Evolutionary conservation across 2,329 filamentous ascomycete genomes (phyloP).

Genomic region (Beauveria caledonica): DNA sequence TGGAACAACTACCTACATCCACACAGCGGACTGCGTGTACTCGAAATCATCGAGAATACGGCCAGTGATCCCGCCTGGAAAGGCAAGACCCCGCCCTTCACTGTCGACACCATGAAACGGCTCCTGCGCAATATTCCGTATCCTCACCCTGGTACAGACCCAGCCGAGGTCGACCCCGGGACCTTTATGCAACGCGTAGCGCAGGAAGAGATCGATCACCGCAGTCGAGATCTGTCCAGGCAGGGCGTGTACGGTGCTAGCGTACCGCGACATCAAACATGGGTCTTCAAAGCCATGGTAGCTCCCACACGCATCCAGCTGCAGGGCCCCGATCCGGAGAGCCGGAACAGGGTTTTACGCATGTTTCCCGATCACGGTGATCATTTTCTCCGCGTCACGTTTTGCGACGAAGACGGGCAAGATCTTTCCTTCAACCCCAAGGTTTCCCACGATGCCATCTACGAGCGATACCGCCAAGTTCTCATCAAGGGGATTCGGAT

Average conservation of each 20-base stretch:
- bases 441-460: constrained; percentile 39
- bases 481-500: constrained; percentile 53
- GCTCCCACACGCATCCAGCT: constrained; percentile 52
- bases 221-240: constrained; percentile 17
- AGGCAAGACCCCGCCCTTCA: constrained; percentile 30
- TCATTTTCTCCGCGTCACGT: constrained; percentile 61
- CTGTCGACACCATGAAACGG: constrained; percentile 44
- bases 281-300: constrained; percentile 47
- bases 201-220: constrained; percentile 32
- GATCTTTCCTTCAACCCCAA: constrained; percentile 49
- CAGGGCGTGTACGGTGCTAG: constrained; percentile 20
- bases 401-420: constrained; percentile 65
- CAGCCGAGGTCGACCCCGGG: constrained; percentile 29
- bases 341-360: constrained; percentile 61
- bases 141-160: constrained; percentile 41
- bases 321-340: constrained; percentile 55
- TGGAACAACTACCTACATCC: constrained; percentile 56
- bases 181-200: constrained; percentile 33
- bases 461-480: constrained; percentile 51
- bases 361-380: constrained; percentile 51
- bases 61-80: constrained; percentile 19
- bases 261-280: constrained; percentile 33
- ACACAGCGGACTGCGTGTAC: constrained; percentile 36
- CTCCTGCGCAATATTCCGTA: constrained; percentile 46
- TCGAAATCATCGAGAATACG: constrained; percentile 32